phyloP scores from a whole-genome alignment of 345 rosid genomes.

The Streptanthus diversifolius region DNA sequence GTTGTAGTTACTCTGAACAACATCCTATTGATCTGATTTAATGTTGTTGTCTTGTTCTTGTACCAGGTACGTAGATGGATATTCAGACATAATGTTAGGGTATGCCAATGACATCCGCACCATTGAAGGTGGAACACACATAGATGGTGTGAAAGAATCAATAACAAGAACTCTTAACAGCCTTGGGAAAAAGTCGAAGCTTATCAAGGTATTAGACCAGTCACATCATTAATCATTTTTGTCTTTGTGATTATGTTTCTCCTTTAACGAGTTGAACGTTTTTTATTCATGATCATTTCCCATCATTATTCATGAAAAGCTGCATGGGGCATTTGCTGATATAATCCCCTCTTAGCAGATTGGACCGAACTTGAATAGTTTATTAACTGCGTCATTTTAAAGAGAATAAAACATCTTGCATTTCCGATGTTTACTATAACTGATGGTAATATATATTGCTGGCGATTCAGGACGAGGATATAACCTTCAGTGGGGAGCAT shows the following conservation, averaged over 20 bases:
- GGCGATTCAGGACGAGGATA: slow-evolving; percentile 63
- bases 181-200: slow-evolving; percentile 72
- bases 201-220: slow-evolving; percentile 51
- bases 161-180: slow-evolving; percentile 76
- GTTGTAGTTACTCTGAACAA: slow-evolving; percentile 8
- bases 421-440: slow-evolving; percentile 5
- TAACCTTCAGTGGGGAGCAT: slow-evolving; percentile 73
- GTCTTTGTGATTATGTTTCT: not conserved
- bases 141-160: slow-evolving; percentile 83
- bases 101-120: slow-evolving; percentile 86
- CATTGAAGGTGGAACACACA: slow-evolving; percentile 88
- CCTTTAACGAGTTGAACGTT: not conserved
- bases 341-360: not conserved
- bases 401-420: not conserved
- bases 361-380: not conserved
- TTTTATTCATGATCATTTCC: not conserved
- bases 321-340: slow-evolving; percentile 38
- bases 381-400: not conserved
- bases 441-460: not conserved
- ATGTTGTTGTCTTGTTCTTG: slow-evolving; percentile 23
- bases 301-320: slow-evolving; percentile 32
- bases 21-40: slow-evolving; percentile 3
- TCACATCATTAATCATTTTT: not conserved
- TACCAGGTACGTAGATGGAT: slow-evolving; percentile 84
- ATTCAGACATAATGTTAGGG: slow-evolving; percentile 80